Conservation (phyloP, 2,329 filamentous ascomycete species). For the Paecilomyces sp. region DNA sequence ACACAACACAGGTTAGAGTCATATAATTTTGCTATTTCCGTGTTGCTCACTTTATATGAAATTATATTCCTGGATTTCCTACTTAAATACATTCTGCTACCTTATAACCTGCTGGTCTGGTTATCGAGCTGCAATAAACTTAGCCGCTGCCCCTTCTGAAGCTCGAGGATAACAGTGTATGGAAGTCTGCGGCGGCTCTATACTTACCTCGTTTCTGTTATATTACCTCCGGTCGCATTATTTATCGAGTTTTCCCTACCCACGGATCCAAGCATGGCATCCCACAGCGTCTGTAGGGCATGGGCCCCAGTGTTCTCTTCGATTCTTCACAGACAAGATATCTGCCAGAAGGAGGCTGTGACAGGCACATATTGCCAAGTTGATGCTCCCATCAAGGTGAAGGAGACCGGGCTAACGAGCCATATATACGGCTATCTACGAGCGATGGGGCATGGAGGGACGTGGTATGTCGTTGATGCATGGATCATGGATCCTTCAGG, state of each 20-base stretch:
- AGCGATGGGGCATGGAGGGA: not conserved
- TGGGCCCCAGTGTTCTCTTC: not conserved
- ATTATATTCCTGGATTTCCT: not conserved
- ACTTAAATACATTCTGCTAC: not conserved
- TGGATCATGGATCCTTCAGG: not conserved
- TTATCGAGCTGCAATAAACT: not conserved
- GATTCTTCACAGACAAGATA: not conserved
- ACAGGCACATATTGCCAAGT: not conserved
- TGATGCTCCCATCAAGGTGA: not conserved
- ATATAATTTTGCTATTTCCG: not conserved
- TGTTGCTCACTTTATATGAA: not conserved
- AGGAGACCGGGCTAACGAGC: not conserved
- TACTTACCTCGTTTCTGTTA: too few relatives aligned
- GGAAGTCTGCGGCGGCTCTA: too few relatives aligned
- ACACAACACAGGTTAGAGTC: not conserved
- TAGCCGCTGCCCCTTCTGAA: too few relatives aligned
- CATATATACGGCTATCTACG: not conserved
- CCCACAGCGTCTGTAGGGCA: not conserved
- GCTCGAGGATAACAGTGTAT: too few relatives aligned
- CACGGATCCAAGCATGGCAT: not conserved
- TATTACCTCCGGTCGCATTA: not conserved
- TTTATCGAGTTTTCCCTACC: not conserved
- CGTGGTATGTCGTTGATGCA: not conserved
- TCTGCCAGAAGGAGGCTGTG: not conserved
- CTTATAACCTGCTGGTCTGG: not conserved